phyloP scores from a whole-genome alignment of 768 basidiomycete genomes.

The Mycena alexandri region DNA sequence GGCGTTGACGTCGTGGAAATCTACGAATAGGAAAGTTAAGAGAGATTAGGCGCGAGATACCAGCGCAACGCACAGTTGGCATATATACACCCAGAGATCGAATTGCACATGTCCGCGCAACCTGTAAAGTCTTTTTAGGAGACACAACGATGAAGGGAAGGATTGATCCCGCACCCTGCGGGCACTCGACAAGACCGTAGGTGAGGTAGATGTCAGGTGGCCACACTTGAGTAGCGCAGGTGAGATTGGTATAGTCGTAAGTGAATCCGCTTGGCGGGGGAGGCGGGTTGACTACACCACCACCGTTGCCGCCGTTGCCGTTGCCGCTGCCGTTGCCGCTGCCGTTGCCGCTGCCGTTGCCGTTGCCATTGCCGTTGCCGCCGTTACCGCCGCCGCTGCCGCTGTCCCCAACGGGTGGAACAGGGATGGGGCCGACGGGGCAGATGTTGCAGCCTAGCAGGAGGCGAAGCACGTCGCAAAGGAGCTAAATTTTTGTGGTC shows the following conservation, averaged over 20 bases:
- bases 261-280: constrained; percentile 6
- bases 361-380: too few species aligned
- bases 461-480: constrained; percentile 20
- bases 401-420: too few species aligned
- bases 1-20: constrained; percentile 31
- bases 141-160: background rate
- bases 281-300: background rate
- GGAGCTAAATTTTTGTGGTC: background rate
- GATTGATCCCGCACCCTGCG: constrained; percentile 12
- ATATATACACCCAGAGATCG: background rate
- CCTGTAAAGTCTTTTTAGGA: background rate
- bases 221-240: constrained; percentile 18
- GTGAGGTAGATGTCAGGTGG: constrained; percentile 1
- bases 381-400: too few species aligned
- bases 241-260: constrained; percentile 6
- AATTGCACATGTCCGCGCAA: constrained; percentile 32
- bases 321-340: too few species aligned
- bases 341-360: too few species aligned
- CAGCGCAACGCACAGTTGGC: constrained; percentile 17
- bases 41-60: background rate
- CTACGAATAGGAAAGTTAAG: background rate
- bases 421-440: constrained; percentile 1
- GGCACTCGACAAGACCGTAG: constrained; percentile 15
- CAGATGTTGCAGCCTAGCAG: constrained; percentile 21
- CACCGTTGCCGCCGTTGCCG: too few species aligned